phyloP scores from a whole-genome alignment of 2,329 filamentous ascomycete species.

The Ascochyta fabae region DNA sequence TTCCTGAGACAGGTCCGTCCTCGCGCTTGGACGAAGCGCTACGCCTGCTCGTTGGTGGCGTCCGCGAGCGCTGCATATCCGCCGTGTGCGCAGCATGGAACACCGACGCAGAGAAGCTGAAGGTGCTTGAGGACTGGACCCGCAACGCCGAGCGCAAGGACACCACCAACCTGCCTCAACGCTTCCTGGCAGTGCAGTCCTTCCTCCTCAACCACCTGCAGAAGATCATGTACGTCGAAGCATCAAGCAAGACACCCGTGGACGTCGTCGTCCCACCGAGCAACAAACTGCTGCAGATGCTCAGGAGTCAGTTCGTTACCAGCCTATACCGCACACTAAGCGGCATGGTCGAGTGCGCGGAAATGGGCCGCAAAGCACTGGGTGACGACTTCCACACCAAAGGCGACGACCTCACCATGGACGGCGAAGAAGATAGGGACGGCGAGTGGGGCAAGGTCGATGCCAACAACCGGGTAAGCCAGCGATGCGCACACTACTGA shows the following conservation, averaged over 20 bases:
- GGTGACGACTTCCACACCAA: constrained; percentile 63
- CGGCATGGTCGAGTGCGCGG: constrained; percentile 96
- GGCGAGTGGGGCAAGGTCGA: constrained; percentile 43
- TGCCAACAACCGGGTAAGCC: constrained; percentile 44
- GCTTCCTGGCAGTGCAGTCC: constrained; percentile 85
- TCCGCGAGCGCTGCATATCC: constrained; percentile 83
- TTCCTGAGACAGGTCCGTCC: constrained; percentile 63
- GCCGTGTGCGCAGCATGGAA: constrained; percentile 93
- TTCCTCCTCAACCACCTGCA: constrained; percentile 86
- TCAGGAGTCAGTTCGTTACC: constrained; percentile 88
- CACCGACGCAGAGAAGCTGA: constrained; percentile 89
- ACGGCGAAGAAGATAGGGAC: constrained; percentile 34
- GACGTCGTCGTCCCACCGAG: constrained; percentile 87
- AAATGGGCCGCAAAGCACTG: constrained; percentile 70
- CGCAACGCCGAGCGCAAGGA: constrained; percentile 81
- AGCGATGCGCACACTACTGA: background rate
- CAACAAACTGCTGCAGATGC: constrained; percentile 86
- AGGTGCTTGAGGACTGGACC: constrained; percentile 92
- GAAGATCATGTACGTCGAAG: constrained; percentile 93
- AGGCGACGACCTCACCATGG: constrained; percentile 56
- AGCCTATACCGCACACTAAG: constrained; percentile 93
- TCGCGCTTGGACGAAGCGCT: constrained; percentile 70
- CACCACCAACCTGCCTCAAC: constrained; percentile 86
- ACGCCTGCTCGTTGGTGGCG: constrained; percentile 74
- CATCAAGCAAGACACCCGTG: constrained; percentile 74